Evolutionary conservation across 75 land plant genomes (phyloP), one percentile per base, ranked within the genome.

Genomic region (Cupressus sempervirens): DNA sequence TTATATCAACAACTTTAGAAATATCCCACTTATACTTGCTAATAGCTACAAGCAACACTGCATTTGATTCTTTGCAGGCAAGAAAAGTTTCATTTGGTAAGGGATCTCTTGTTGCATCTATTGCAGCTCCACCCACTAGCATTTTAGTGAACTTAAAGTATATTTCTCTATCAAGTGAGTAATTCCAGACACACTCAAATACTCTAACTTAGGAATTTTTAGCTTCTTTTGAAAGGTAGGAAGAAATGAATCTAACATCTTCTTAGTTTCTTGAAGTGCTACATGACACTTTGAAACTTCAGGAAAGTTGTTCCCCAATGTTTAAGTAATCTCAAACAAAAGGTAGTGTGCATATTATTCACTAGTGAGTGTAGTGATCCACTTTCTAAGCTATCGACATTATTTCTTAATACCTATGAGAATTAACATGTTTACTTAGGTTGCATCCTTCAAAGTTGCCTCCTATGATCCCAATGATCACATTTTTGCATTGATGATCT

Each of bases 1-100:
- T 97, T 6, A 97, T 85, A 82, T 97, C 99, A 81, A 97, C 99
- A 72, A 96, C 98, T 83, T 96, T 96, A 86, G 99, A 98, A 77
- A 97, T 90, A 85, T 97, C 99, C 84, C 85, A 92, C 89, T 97
- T 97, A n/a, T 88, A 97, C 99, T 92, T 98, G 88, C 99, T 98
- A 86, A 97, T 97, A 20, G 99, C 98, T 62, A 96, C 98, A 84
- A 97, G 94, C 36, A 97, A 95, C 87, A 97, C 93, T 4, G 98
- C 98, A 89, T 97, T 98, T 20, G 98, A 93, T 35, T 90, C 85
- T 81, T 91, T 89, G 67, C 95, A 93, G 16, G 85, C 84, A 11
- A 88, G 62, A 80, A 97, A 90, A 10, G 99, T 97, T 81, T 97
- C 99, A 18, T 93, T 95, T 53, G 99, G 99, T 52, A 97, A 89